A percentile compares a stretch with the other conserved stretches of the same genome.
phyloP scores from a whole-genome alignment of 164 flowering plant genomes.

The Chimonanthus salicifolius region DNA sequence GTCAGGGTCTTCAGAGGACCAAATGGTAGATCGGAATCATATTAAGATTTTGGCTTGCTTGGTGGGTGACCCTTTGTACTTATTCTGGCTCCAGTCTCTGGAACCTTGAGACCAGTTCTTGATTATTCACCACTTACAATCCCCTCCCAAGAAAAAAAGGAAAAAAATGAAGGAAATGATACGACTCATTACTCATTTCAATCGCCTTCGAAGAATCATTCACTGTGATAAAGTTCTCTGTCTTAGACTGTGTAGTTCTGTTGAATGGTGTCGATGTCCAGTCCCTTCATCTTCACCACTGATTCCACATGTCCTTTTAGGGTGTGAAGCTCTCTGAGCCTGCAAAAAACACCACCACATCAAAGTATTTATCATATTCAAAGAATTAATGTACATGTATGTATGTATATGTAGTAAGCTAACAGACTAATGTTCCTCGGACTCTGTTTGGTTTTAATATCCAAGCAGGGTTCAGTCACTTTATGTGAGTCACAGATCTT shows the following conservation, averaged over 20 bases:
- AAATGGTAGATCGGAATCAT: no score
- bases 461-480: background rate
- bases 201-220: background rate
- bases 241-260: conserved; percentile 19
- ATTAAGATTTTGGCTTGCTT: background rate
- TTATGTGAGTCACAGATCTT: background rate
- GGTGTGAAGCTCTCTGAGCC: conserved; percentile 25
- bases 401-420: background rate
- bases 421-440: background rate
- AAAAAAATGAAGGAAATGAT: background rate
- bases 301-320: conserved; percentile 27
- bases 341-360: background rate
- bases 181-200: no score
- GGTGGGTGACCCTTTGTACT: background rate
- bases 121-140: background rate
- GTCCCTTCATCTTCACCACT: conserved; percentile 22
- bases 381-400: background rate
- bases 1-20: no score
- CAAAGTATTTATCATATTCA: background rate
- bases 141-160: background rate
- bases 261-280: conserved; percentile 24
- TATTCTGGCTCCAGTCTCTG: background rate
- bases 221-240: background rate
- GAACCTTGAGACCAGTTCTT: background rate
- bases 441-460: background rate